A percentile compares a stretch with the other conserved stretches of the same genome.
Evolutionary conservation across 1,284 basidiomycete genomes (phyloP).

Genomic region (Mycosarcoma maydis): DNA sequence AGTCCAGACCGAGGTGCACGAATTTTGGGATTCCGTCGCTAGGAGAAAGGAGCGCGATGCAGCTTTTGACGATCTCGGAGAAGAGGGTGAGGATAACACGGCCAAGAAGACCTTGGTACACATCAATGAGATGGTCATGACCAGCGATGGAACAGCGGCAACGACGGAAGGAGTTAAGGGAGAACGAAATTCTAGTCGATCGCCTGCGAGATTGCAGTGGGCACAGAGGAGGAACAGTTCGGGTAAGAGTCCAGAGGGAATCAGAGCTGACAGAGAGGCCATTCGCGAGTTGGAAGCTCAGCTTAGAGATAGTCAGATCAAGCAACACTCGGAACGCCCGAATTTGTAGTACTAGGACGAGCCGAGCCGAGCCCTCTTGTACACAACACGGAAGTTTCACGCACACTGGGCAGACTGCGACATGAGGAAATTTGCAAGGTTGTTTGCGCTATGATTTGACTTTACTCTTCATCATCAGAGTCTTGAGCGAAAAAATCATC

Average conservation of each 20-base stretch:
- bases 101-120: conserved; percentile 18
- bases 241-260: conserved; percentile 39
- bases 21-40: conserved; percentile 62
- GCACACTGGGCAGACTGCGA: too few species aligned
- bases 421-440: too few species aligned
- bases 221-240: conserved; percentile 31
- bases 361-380: too few species aligned
- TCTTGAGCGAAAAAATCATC: conserved; percentile 53
- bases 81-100: conserved; percentile 1
- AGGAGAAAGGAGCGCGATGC: conserved; percentile 59
- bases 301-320: conserved; percentile 29
- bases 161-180: neutral
- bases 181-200: neutral
- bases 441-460: too few species aligned
- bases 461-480: conserved; percentile 42
- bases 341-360: neutral
- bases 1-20: conserved; percentile 58
- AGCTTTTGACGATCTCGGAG: conserved; percentile 46
- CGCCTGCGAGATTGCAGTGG: conserved; percentile 26
- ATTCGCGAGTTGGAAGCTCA: conserved; percentile 34
- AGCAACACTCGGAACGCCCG: conserved; percentile 19
- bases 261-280: conserved; percentile 41
- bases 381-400: too few species aligned
- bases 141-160: conserved; percentile 10
- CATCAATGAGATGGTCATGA: conserved; percentile 27